Base-by-base conservation (phyloP, 179 eudicot genomes). In the Sideroxylon spinosum region DNA sequence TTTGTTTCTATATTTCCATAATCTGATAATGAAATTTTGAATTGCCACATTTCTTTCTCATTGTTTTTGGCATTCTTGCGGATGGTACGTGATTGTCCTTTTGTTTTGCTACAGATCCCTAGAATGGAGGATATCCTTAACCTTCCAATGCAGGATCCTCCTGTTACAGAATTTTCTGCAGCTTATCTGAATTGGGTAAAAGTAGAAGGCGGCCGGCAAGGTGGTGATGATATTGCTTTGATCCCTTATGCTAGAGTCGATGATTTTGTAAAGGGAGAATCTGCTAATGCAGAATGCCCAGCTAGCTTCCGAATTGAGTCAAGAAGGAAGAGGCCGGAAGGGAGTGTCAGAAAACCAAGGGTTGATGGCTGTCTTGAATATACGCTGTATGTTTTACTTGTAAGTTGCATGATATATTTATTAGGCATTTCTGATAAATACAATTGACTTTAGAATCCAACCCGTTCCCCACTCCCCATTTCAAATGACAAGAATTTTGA, bases 121-220 rank as follows among this genome's bases (percentile, higher is more conserved):
- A 83, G 86, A 70, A 83, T 80, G 86, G 86, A 83, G 74, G 86
- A 83, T 22, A 83, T 83, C 57, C 61, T 83, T 13, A 84, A 73
- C 81, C 81, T 84, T 59, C 86, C 86, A 12, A 81, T 84, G 69
- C 86, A 84, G 64, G 84, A 84, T 78, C 83, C 86, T 68, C 74
- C 83, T 73, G 19, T 52, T 64, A 48, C 53, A 20, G 86, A 84
- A 50, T 80, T 84, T 64, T 84, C 83, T 77, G 83, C 86, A 61
- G 81, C 81, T 73, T 76, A 84, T 78, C 64, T 84, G 26, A 71
- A 80, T 78, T 84, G 86, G 86, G 76, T 77, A 6, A 81, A 81
- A 75, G 79, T 84, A 44, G 83, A 74, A 61, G 84, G 86, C 22
- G 86, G 83, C 55, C 82, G 83, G 50, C 81, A 84, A 64, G 81